Evolutionary conservation across 1,284 basidiomycete species (phyloP), one percentile per base, ranked within the genome.

Genomic region (Tylopilus orsonianus): DNA sequence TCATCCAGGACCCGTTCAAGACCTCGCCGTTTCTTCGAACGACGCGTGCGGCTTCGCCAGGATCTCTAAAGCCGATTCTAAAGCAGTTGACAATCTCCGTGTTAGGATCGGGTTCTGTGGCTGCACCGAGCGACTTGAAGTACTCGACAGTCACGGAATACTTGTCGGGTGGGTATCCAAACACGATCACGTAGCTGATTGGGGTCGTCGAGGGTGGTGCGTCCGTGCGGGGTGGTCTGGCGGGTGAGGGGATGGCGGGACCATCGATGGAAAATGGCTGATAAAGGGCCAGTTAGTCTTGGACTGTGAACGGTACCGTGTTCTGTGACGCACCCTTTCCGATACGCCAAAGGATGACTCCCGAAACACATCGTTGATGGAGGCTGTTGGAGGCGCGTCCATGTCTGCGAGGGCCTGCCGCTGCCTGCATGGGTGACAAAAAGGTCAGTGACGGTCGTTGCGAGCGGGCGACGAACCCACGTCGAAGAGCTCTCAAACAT

Each of bases 21-120:
- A 90, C 69, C 39, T 91, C 89, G 0, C 90, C 90, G 54, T 85
- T 91, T 68, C 86, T 86, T 41, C 85, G 71, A 12, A 89, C 79
- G 1, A 89, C 87, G 10, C 89, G 72, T 52, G 86, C 66, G 0
- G 89, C 89, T 46, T 89, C 85, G 24, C 78, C 80, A 9, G 81
- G 72, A 53, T 87, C 80, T 34, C 70, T 67, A 59, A 84, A 91
- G 3, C 86, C 85, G 40, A 89, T 81, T 45, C 75, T 74, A 65
- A 90, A 89, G 61, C 83, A 85, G 60, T 89, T 89, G 24, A 72
- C 56, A 29, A 88, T 74, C 34, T 88, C 85, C 1, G 71, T 60
- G 58, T 82, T 79, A 19, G 73, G 74, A 48, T 87, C 82, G 0
- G 83, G 73, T 26, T 84, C 83, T 0, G 85, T 84, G n/a, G 78